Percentiles rank a stretch among this genome's conserved stretches.
Evolutionary conservation across 768 basidiomycete species (phyloP).

Genomic region (Suillus sp.): DNA sequence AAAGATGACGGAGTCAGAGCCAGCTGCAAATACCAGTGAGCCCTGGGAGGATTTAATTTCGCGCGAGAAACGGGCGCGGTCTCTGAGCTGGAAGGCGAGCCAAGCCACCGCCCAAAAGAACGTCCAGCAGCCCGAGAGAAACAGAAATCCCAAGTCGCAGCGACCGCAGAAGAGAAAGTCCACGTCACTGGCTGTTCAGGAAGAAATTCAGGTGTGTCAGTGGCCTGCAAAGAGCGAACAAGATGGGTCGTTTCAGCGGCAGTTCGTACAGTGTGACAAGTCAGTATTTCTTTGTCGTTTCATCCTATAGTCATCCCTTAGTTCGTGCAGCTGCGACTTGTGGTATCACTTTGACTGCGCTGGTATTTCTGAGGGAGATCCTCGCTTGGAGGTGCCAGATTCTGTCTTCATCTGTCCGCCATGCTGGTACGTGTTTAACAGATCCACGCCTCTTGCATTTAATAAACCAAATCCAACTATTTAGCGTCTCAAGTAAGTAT

Average conservation of each 20-base stretch:
- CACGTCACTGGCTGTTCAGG: not conserved
- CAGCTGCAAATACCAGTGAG: not conserved
- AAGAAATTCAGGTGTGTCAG: not conserved
- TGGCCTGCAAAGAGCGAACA: not conserved
- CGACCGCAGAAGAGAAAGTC: slow-evolving; percentile 3
- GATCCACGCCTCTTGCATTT: not conserved
- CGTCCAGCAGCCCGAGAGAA: not conserved
- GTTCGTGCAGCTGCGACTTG: slow-evolving; percentile 36
- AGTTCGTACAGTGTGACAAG: slow-evolving; percentile 41
- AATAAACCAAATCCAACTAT: slow-evolving; percentile 5
- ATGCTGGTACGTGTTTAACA: slow-evolving; percentile 36
- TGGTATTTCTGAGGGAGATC: slow-evolving; percentile 40
- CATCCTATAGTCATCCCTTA: not conserved
- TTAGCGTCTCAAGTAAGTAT: slow-evolving; percentile 11
- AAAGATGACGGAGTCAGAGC: not conserved
- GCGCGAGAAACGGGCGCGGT: not conserved
- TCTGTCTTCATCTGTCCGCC: slow-evolving; percentile 45
- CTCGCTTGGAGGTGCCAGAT: slow-evolving; percentile 30
- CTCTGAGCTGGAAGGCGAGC: not conserved
- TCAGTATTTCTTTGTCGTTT: slow-evolving; percentile 18
- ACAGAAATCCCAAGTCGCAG: not conserved
- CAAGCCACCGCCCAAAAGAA: not conserved
- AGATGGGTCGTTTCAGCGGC: not conserved
- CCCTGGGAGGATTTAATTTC: not conserved
- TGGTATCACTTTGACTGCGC: slow-evolving; percentile 61